Base-by-base conservation (phyloP, 805 yeast species). In the Myxozyma mucilagina region DNA sequence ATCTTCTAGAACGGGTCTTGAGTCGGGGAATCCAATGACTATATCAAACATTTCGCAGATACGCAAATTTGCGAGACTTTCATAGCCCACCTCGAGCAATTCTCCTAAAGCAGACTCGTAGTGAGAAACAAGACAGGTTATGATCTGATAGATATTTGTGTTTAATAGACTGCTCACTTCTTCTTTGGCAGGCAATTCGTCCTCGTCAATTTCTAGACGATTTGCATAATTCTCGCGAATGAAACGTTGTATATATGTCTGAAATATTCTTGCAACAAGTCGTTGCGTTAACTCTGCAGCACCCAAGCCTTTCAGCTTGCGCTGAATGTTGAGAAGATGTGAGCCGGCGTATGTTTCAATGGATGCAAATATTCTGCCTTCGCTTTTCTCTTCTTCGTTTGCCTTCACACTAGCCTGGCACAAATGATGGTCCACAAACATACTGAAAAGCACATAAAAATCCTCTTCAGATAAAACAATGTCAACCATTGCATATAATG, bases 41-140 rank as follows among this genome's bases (percentile, higher is more conserved):
- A 89, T 80, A 34, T 82, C 83, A 68, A 79, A 87, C 8, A 87
- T 80, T 68, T 89, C 90, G 0, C 69, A 63, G 1, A 80, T 82
- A 60, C 66, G 44, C n/a, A 62, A 42, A 34, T 39, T 44, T 14
- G 59, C 61, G 4, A 63, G 38, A 31, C 57, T 38, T 20, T 63
- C 66, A 8, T 44, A 20, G 8, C 61, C 66, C 2, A 56, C 36
- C 11, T 56, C 64, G 34, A 29, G 47, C 56, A 63, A 42, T 5
- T 59, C 48, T 32, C 42, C 49, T 9, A 45, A 45, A 14, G 36
- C 34, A 8, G 38, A n/a, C n/a, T 24, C 48, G 6, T 63, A 54
- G 11, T 53, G 42, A n/a, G 59, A 39, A 7, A 62, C 58, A 6
- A 63, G 48, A 8, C n/a, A 31, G 3, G 39, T 16, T 13, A 63